These are phyloP conservation scores for Coemansia sp. DNA, from an alignment of 192 early-diverging fungal genomes.

Conservation along the genomic window DNA sequence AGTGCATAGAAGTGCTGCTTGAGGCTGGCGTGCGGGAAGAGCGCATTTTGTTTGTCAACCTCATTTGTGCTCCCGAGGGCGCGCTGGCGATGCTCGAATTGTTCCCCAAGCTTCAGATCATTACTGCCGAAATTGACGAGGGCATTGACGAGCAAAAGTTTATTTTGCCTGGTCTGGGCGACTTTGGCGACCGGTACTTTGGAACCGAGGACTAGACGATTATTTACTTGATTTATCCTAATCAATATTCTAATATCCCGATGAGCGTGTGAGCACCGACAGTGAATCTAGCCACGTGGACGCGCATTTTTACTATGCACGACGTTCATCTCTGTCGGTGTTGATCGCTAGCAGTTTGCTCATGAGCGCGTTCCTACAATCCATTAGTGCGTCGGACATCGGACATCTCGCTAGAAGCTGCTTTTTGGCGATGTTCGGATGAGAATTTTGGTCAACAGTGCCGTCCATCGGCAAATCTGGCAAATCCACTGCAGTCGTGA, in stretches of 20 bases:
- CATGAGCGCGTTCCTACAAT: background rate
- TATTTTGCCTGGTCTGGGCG: slow-evolving; percentile 88
- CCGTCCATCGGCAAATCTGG: background rate
- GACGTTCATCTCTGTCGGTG: background rate
- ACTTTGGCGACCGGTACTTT: slow-evolving; percentile 92
- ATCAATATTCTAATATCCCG: background rate
- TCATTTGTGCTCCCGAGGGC: slow-evolving; percentile 86
- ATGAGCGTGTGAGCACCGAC: background rate
- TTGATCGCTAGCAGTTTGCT: background rate
- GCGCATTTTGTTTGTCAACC: slow-evolving; percentile 86
- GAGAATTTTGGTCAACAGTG: background rate
- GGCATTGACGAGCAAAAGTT: slow-evolving; percentile 81
- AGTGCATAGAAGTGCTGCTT: slow-evolving; percentile 86
- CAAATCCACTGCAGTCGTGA: background rate
- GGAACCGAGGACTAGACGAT: slow-evolving; percentile 62
- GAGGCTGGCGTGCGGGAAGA: slow-evolving; percentile 83
- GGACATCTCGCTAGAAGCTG: background rate
- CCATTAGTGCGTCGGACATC: background rate
- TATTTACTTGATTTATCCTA: background rate
- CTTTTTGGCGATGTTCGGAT: background rate
- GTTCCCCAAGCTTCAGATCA: slow-evolving; percentile 81
- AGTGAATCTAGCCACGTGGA: background rate
- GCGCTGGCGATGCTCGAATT: slow-evolving; percentile 65
- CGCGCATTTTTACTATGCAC: background rate
- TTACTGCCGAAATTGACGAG: slow-evolving; percentile 83